A percentile compares a stretch with the other conserved stretches of the same genome.
Conservation (phyloP, 371 early-diverging fungal species). For the Amoeboradix gromovi region DNA sequence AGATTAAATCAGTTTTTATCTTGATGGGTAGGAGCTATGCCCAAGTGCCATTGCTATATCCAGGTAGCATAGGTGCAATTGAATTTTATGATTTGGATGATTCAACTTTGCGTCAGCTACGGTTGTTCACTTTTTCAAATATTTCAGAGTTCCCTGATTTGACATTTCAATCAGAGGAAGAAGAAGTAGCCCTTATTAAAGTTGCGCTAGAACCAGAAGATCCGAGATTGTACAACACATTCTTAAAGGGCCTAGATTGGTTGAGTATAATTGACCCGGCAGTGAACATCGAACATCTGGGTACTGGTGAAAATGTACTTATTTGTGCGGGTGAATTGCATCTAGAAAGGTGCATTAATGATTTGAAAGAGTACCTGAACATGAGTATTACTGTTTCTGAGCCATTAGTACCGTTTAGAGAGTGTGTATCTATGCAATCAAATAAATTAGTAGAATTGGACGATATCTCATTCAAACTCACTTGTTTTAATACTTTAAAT, state of each 20-base stretch:
- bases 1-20: neutral
- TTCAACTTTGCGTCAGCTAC: neutral
- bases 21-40: neutral
- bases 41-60: neutral
- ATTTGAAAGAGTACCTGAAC: slow-evolving; percentile 70
- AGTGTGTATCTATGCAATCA: slow-evolving; percentile 32
- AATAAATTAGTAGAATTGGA: neutral
- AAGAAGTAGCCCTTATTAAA: slow-evolving; percentile 44
- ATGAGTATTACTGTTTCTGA: slow-evolving; percentile 67
- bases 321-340: slow-evolving; percentile 85
- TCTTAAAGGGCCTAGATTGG: neutral
- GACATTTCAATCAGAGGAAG: neutral
- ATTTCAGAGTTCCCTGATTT: neutral
- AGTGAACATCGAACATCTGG: slow-evolving; percentile 21
- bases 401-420: slow-evolving; percentile 91
- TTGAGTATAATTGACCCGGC: neutral
- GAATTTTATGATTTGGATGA: neutral
- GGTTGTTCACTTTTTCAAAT: neutral
- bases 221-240: slow-evolving; percentile 12
- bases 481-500: too few relatives aligned
- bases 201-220: slow-evolving; percentile 77
- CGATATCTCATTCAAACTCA: neutral
- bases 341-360: slow-evolving; percentile 71
- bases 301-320: slow-evolving; percentile 84
- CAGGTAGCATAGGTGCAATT: neutral